A percentile compares a stretch with the other conserved stretches of the same genome.
Evolutionary conservation across 2,329 filamentous ascomycete genomes (phyloP).

Genomic region (Sclerotinia glacialis): DNA sequence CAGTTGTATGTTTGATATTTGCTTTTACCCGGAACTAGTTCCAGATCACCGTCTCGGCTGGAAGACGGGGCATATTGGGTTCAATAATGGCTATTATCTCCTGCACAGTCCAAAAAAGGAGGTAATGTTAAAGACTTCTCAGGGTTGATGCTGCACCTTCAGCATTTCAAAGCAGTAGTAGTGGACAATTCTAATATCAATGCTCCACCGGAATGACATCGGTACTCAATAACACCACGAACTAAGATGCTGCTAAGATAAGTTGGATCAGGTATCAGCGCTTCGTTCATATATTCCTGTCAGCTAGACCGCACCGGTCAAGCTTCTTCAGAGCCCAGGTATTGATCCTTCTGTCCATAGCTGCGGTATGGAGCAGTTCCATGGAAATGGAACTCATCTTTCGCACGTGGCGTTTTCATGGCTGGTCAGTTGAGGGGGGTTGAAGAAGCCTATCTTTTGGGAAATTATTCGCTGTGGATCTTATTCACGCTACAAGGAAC

Average conservation of each 20-base stretch:
- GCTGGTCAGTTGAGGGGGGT: not conserved
- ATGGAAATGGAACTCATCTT: not conserved
- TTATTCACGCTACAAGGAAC: conserved; percentile 7
- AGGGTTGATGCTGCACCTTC: not conserved
- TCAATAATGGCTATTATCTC: not conserved
- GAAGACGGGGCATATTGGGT: not conserved
- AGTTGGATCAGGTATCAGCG: conserved; percentile 1
- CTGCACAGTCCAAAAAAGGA: not conserved
- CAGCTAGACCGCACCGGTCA: not conserved
- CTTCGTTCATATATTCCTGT: conserved; percentile 9
- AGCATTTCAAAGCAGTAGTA: not conserved
- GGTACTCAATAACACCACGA: not conserved
- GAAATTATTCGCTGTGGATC: conserved; percentile 2
- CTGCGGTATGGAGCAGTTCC: not conserved
- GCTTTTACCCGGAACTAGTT: not conserved
- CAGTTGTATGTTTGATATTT: not conserved
- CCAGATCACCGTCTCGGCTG: not conserved
- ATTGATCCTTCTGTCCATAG: conserved; percentile 8
- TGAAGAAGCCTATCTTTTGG: not conserved
- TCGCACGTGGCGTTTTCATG: conserved; percentile 10
- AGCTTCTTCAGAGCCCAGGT: not conserved
- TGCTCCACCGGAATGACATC: not conserved
- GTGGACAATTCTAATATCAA: not conserved
- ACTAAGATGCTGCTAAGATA: conserved; percentile 6
- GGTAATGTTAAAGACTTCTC: not conserved